Conservation (phyloP, 1,284 basidiomycete species). For the Ustilago sp. region DNA sequence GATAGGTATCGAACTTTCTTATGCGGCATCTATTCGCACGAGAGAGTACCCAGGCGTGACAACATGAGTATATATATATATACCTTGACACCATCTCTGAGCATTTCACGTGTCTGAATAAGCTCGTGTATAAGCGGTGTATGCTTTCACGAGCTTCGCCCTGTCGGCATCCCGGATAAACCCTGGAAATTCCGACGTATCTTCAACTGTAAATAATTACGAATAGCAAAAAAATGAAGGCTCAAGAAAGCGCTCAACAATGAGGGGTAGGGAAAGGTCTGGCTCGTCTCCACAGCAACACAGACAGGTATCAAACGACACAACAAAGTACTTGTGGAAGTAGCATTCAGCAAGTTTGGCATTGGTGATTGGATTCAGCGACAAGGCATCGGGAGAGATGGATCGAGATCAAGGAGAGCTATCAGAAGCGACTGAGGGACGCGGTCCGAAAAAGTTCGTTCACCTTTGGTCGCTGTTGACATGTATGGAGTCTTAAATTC, state of each 20-base stretch:
- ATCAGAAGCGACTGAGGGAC: background rate
- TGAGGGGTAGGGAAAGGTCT: background rate
- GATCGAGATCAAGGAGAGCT: background rate
- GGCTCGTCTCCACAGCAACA: background rate
- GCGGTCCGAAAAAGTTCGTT: background rate
- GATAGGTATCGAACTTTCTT: too few species aligned
- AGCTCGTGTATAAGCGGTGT: too few species aligned
- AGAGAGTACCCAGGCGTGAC: too few species aligned
- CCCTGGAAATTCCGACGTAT: too few species aligned
- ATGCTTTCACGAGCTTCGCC: too few species aligned
- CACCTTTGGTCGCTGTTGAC: background rate
- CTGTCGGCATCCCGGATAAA: too few species aligned
- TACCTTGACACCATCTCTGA: too few species aligned
- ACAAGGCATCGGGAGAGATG: background rate
- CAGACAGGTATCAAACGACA: too few species aligned
- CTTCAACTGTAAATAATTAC: background rate
- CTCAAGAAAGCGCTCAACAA: constrained; percentile 1
- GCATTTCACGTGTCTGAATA: too few species aligned
- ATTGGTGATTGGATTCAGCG: background rate
- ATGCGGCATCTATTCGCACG: too few species aligned
- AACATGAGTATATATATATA: too few species aligned
- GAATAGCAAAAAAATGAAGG: background rate
- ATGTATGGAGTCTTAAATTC: background rate
- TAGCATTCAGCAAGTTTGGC: background rate
- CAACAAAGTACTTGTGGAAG: too few species aligned